Percentiles rank a stretch among this genome's conserved stretches.
These are phyloP conservation scores for Plenodomus lindquistii DNA, from an alignment of 2,329 filamentous ascomycete genomes.

Conservation along the genomic window DNA sequence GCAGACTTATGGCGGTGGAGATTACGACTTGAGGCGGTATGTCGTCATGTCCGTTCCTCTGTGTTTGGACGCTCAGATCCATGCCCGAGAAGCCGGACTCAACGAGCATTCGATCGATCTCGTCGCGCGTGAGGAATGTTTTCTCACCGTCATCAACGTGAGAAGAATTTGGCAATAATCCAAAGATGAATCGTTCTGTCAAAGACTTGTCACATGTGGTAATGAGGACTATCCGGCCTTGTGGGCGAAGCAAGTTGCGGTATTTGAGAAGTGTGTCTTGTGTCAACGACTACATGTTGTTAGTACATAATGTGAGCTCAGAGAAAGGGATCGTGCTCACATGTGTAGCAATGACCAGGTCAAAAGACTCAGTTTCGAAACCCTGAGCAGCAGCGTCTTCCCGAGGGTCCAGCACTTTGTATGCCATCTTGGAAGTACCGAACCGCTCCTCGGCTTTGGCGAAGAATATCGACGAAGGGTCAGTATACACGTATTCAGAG, in stretches of 20 bases:
- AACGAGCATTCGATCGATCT: background rate
- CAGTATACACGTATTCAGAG: background rate
- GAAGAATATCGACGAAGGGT: background rate
- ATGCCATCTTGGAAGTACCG: background rate
- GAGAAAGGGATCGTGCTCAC: background rate
- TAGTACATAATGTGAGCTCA: background rate
- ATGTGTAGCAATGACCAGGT: background rate
- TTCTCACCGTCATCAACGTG: too few relatives aligned
- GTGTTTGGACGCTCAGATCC: constrained; percentile 11
- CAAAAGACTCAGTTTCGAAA: background rate
- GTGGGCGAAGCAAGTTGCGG: background rate
- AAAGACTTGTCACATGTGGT: background rate
- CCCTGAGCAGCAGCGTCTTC: constrained; percentile 21
- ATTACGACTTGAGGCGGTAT: background rate
- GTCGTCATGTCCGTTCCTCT: background rate
- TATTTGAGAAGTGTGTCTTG: background rate
- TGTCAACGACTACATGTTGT: background rate
- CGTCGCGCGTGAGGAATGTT: background rate
- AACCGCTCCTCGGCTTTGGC: background rate
- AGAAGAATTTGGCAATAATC: background rate
- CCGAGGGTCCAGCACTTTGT: constrained; percentile 22
- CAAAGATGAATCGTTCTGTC: background rate
- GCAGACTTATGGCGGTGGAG: background rate
- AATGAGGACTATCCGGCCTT: background rate
- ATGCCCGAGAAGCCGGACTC: constrained; percentile 33